Conservation (phyloP, 176 grass and related monocot species). For the Triticum aestivum region DNA sequence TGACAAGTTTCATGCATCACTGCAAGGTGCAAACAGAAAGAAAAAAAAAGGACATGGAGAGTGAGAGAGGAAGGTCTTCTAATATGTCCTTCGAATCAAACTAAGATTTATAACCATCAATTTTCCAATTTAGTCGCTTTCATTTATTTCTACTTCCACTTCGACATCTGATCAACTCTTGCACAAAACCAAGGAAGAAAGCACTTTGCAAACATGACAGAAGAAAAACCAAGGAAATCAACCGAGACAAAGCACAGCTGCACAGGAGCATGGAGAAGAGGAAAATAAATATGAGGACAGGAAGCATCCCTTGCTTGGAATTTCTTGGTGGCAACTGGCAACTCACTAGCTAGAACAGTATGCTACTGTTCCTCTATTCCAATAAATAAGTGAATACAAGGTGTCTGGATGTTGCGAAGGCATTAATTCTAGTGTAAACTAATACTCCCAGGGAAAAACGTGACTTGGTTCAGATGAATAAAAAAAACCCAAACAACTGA, state of each 20-base stretch:
- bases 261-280: neutral
- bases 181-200: neutral
- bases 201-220: neutral
- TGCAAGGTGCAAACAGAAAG: neutral
- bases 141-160: neutral
- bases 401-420: neutral
- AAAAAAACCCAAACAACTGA: neutral
- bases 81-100: neutral
- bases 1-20: neutral
- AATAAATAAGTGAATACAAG: neutral
- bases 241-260: neutral
- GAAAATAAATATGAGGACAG: neutral
- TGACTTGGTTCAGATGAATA: neutral
- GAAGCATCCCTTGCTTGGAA: neutral
- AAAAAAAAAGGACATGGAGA: neutral
- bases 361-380: neutral
- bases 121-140: too few species aligned
- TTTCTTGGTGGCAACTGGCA: neutral
- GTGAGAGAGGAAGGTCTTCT: neutral
- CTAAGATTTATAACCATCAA: neutral
- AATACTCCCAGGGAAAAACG: too few species aligned
- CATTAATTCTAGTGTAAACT: neutral
- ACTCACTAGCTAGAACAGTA: slow-evolving; percentile 13
- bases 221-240: neutral
- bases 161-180: neutral